Evolutionary conservation across 2,329 filamentous ascomycete genomes (phyloP).

Genomic region (Rhynchosporium graminicola): DNA sequence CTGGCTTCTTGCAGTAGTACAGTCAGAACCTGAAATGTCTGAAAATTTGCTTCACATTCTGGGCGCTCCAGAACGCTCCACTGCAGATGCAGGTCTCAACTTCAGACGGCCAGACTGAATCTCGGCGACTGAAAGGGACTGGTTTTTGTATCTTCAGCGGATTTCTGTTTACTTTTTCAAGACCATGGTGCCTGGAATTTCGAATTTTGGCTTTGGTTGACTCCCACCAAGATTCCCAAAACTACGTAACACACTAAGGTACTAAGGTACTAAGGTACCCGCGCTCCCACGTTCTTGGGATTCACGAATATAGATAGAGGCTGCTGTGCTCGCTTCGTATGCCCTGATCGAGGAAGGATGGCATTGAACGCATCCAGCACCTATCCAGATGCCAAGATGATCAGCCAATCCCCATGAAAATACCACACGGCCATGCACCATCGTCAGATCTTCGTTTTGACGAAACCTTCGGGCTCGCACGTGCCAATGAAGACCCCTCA

Average conservation of each 20-base stretch:
- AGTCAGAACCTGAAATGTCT: slow-evolving; percentile 12
- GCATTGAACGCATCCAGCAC: slow-evolving; percentile 1
- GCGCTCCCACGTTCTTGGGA: slow-evolving; percentile 7
- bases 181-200: no score
- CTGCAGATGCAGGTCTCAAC: background rate
- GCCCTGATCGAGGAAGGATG: slow-evolving; percentile 13
- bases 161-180: no score
- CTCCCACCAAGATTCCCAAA: background rate
- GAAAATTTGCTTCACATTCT: background rate
- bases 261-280: no score
- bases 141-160: background rate
- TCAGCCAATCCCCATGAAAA: slow-evolving; percentile 10
- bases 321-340: slow-evolving; percentile 7
- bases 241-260: no score
- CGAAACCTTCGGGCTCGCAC: slow-evolving; percentile 10
- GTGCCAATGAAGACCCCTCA: slow-evolving; percentile 10
- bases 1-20: slow-evolving; percentile 5
- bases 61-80: background rate
- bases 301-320: background rate
- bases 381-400: slow-evolving; percentile 5
- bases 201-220: background rate
- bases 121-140: background rate
- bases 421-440: slow-evolving; percentile 15
- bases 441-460: slow-evolving; percentile 9
- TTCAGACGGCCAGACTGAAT: background rate